Evolutionary conservation across 2,329 filamentous ascomycete genomes (phyloP).

Genomic region (Rutstroemia sp.): DNA sequence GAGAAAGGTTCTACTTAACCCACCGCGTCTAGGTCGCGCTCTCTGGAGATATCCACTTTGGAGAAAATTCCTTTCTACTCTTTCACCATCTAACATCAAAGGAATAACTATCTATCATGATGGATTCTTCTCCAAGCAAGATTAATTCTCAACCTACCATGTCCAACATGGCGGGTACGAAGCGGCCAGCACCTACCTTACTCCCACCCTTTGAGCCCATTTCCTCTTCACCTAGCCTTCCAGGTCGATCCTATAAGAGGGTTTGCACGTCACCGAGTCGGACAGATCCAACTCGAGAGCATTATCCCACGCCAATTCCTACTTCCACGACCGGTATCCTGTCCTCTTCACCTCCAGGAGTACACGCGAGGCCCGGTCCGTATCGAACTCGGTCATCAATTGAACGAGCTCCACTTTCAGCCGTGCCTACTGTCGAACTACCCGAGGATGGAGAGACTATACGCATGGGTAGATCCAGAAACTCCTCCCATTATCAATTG

Average conservation of each 20-base stretch:
- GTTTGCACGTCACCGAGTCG: slow-evolving; percentile 38
- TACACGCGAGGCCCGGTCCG: slow-evolving; percentile 41
- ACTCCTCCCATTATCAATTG: slow-evolving; percentile 91
- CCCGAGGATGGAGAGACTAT: slow-evolving; percentile 74
- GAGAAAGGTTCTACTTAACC: not conserved
- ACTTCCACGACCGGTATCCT: slow-evolving; percentile 91
- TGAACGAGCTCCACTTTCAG: slow-evolving; percentile 71
- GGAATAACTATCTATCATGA: slow-evolving; percentile 22
- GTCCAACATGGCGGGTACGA: slow-evolving; percentile 38
- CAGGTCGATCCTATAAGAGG: slow-evolving; percentile 62
- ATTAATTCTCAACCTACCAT: slow-evolving; percentile 23
- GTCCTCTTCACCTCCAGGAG: slow-evolving; percentile 71
- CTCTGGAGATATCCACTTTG: slow-evolving; percentile 15
- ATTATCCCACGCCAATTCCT: slow-evolving; percentile 88
- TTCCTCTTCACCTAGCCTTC: slow-evolving; percentile 69
- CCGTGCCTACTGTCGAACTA: slow-evolving; percentile 76
- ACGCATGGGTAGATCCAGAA: slow-evolving; percentile 87
- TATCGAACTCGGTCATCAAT: slow-evolving; percentile 55
- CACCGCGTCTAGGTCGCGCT: slow-evolving; percentile 9
- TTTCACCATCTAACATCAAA: slow-evolving; percentile 9
- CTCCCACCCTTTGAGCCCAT: slow-evolving; percentile 74
- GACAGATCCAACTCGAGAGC: slow-evolving; percentile 32
- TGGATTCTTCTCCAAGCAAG: slow-evolving; percentile 31
- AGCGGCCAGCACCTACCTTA: slow-evolving; percentile 58
- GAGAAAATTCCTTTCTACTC: slow-evolving; percentile 11